Percentiles rank a stretch among this genome's conserved stretches.
Evolutionary conservation across 305 asterid species (phyloP).

Genomic region (Fraxinus xanthoxyloides): DNA sequence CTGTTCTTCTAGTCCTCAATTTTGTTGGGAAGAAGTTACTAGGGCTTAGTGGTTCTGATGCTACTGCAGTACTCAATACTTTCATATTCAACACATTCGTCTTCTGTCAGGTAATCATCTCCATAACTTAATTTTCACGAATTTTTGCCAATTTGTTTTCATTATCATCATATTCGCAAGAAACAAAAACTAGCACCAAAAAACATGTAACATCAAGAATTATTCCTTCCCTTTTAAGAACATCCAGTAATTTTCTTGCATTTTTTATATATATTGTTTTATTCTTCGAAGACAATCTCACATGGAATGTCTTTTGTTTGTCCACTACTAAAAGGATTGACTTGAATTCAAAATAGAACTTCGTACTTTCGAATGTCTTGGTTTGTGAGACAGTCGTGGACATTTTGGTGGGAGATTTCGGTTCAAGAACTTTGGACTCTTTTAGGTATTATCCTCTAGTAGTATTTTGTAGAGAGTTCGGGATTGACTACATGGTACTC

Average conservation of each 20-base stretch:
- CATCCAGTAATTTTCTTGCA: background rate
- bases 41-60: slow-evolving; percentile 60
- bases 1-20: slow-evolving; percentile 33
- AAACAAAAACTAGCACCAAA: background rate
- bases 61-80: slow-evolving; percentile 63
- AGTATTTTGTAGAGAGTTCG: background rate
- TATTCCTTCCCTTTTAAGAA: background rate
- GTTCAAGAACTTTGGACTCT: background rate
- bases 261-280: background rate
- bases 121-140: background rate
- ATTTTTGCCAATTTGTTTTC: background rate
- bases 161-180: background rate
- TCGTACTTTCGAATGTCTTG: background rate
- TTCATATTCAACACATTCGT: slow-evolving; percentile 96
- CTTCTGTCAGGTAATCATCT: slow-evolving; percentile 76
- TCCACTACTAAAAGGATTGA: background rate
- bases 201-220: background rate
- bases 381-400: background rate
- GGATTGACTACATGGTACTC: background rate
- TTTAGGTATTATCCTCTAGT: background rate
- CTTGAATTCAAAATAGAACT: background rate
- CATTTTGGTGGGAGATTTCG: background rate
- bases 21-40: slow-evolving; percentile 60
- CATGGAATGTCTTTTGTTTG: background rate
- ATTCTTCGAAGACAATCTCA: background rate